Conservation (phyloP, 805 yeast genomes). For the Candida ficus region DNA sequence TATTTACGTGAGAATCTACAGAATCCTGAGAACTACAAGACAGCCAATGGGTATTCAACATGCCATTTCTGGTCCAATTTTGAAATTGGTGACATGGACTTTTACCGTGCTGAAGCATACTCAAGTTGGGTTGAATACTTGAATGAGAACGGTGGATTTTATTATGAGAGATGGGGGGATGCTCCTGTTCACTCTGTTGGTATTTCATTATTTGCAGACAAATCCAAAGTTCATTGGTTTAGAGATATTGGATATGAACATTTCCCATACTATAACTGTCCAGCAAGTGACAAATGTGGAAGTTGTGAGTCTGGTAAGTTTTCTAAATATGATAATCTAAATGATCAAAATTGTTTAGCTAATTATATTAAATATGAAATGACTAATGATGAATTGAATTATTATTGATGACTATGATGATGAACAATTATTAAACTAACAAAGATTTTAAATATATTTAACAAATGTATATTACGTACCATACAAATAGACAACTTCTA, state of each 20-base stretch:
- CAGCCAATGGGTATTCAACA: slow-evolving; percentile 43
- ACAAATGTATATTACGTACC: too few relatives aligned
- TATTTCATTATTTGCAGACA: slow-evolving; percentile 64
- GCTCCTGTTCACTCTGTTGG: slow-evolving; percentile 87
- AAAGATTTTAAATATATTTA: too few relatives aligned
- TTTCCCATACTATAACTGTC: slow-evolving; percentile 73
- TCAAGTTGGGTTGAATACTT: slow-evolving; percentile 55
- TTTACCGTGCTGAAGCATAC: slow-evolving; percentile 66
- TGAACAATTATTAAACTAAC: too few relatives aligned
- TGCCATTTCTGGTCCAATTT: slow-evolving; percentile 93
- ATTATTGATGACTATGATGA: slow-evolving; percentile 22
- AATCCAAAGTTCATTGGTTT: slow-evolving; percentile 74
- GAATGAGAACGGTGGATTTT: slow-evolving; percentile 73
- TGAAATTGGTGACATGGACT: slow-evolving; percentile 82
- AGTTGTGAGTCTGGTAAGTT: slow-evolving; percentile 53
- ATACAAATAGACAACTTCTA: too few relatives aligned
- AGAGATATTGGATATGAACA: slow-evolving; percentile 78
- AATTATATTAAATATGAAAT: slow-evolving; percentile 55
- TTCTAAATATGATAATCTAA: slow-evolving; percentile 42
- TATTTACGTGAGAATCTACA: slow-evolving; percentile 58
- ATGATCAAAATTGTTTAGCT: slow-evolving; percentile 70
- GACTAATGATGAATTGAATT: slow-evolving; percentile 25
- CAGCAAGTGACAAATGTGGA: slow-evolving; percentile 47
- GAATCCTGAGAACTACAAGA: slow-evolving; percentile 41
- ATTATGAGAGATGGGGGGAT: slow-evolving; percentile 92